Base-by-base conservation (phyloP, 139 green algal genomes). In the Chlamydomonas sp. region DNA sequence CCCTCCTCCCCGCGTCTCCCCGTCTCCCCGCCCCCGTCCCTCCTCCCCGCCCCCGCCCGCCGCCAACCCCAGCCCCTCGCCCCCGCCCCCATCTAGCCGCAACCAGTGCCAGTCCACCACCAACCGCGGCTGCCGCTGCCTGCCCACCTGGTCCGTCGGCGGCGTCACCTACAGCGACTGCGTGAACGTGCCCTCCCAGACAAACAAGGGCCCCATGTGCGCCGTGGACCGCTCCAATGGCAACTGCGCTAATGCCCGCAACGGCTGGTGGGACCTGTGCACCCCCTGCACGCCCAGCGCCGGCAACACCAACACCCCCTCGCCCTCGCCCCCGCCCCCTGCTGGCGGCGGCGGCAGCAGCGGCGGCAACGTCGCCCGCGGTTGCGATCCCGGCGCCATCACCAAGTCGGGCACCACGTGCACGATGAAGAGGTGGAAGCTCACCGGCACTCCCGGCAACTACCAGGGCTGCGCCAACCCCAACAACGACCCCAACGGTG, bases 381-480 rank as follows among this genome's bases (percentile, higher is more conserved):
- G n/a, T n/a, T 71, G 66, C 66, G 12, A 71, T 12, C 9, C 80
- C 57, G 80, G 80, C 58, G 80, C 80, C 5, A 2, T 5, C 57
- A 77, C 80, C 16, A 78, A 67, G 67, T 15, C 6, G 7, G 80
- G 80, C 67, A 17, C 60, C 2, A 60, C 67, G 16, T 85, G 80
- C 80, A 67, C 80, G 1, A 15, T 4, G 8, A 58, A 57, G 57
- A 14, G 4, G 49, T 85, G 80, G 80, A 64, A 77, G 57, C n/a
- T 78, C 3, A 77, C 67, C 16, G 31, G 14, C 63, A 17, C 2
- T 7, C 2, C 66, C 66, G n/a, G 7, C 57, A 61, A 3, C 80
- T 78, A 78, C 80, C 59, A n/a, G 0, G 80, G 80, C 57, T 85
- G 80, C 80, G 80, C 80, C 67, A 85, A 85, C 66, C 80, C 80